Base-by-base conservation (phyloP, 495 filamentous ascomycete genomes). In the Lichina pygmaea region DNA sequence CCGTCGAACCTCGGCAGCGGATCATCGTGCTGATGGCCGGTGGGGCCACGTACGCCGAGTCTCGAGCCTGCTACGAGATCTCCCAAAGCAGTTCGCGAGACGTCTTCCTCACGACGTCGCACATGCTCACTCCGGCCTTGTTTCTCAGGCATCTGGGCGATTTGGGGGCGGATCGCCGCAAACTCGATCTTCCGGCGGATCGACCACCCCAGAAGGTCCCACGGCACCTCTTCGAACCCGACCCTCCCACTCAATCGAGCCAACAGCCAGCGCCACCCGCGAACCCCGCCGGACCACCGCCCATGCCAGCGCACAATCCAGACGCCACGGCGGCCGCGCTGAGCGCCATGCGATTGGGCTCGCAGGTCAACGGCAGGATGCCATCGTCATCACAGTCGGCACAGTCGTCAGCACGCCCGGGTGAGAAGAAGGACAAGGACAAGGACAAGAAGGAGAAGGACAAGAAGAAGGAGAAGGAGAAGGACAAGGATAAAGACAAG, bases 11-110 rank as follows among this genome's bases (percentile, higher is more conserved):
- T 44, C 72, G 76, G 41, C 89, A 97, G 59, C 77, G 89, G 39
- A 72, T 95, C 41, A 79, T 97, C 48, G 77, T 95, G 42, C 94
- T 94, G 58, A 78, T 95, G 73, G 86, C 89, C 15, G 89, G 91
- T 34, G 89, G 89, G 38, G 91, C 91, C 7, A 97, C 86, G 3
- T 89, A 86, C 57, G 78, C 79, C 0, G 89, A 97, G 61, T 64
- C 79, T 7, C 73, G 91, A 44, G 67, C 77, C 15, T 95, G 89
- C 61, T 94, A 95, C 53, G 86, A 97, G 50, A 57, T 86, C 41
- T 77, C 81, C 8, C 67, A 77, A 48, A 53, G 68, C 42, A 71
- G 66, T 48, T 70, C 67, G 46, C 72, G 77, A 39, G 89, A 95
- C 51, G 66, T 93, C n/a, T 86, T 85, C 60, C 68, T 97, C 10